phyloP scores from a whole-genome alignment of 768 basidiomycete genomes.

The Boletus speciosus region DNA sequence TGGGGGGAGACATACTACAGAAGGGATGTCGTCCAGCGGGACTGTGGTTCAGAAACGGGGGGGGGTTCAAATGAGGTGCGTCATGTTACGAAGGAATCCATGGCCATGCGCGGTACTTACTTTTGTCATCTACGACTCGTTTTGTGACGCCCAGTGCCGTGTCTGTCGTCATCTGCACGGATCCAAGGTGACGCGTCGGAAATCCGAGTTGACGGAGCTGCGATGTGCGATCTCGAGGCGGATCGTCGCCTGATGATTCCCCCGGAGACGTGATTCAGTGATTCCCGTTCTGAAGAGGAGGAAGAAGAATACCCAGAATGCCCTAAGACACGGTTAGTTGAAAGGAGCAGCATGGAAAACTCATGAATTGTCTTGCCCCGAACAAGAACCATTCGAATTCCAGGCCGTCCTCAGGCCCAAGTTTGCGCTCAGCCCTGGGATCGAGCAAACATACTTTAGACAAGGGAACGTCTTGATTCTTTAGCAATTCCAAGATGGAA shows the following conservation, averaged over 20 bases:
- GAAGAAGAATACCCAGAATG: conserved; percentile 46
- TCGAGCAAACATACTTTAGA: conserved; percentile 88
- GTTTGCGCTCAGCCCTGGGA: conserved; percentile 69
- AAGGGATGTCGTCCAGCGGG: conserved; percentile 68
- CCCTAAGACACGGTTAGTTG: conserved; percentile 38
- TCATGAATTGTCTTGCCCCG: conserved; percentile 50
- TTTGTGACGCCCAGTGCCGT: conserved; percentile 93
- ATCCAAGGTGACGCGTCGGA: conserved; percentile 78
- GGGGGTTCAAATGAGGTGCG: background rate
- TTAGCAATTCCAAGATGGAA: conserved; percentile 15
- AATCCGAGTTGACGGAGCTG: conserved; percentile 87
- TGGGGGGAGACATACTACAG: conserved; percentile 45
- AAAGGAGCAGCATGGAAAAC: background rate
- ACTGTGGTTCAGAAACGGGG: conserved; percentile 33
- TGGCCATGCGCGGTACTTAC: conserved; percentile 33
- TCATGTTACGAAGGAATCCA: background rate
- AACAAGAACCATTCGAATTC: conserved; percentile 90
- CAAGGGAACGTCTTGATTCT: conserved; percentile 32
- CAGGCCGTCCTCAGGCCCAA: conserved; percentile 75
- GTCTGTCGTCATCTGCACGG: conserved; percentile 97
- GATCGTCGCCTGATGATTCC: conserved; percentile 74
- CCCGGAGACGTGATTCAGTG: background rate
- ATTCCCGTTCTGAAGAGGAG: background rate
- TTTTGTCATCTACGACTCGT: conserved; percentile 68
- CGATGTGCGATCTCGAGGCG: conserved; percentile 88